Evolutionary conservation across 768 basidiomycete species (phyloP).

Genomic region (button mushroom (Agaricus bisporus)): DNA sequence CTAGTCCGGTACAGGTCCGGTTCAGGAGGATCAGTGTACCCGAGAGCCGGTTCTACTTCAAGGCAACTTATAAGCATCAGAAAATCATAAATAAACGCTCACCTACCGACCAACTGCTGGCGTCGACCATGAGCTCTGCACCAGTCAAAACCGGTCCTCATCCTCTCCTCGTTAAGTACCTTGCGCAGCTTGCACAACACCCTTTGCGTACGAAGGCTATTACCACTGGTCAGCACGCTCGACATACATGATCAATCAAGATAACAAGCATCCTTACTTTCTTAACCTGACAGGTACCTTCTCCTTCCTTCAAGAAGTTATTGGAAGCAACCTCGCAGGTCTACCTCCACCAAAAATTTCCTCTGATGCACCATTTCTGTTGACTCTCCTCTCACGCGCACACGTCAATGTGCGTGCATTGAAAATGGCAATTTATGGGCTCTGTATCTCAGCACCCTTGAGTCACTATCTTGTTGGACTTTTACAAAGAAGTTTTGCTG

Average conservation of each 20-base stretch:
- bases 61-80: background rate
- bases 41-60: slow-evolving; percentile 11
- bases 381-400: slow-evolving; percentile 45
- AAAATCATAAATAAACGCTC: background rate
- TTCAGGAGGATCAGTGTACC: slow-evolving; percentile 1
- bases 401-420: slow-evolving; percentile 67
- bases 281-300: slow-evolving; percentile 31
- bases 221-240: slow-evolving; percentile 50
- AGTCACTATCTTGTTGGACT: slow-evolving; percentile 67
- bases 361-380: slow-evolving; percentile 48
- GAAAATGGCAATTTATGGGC: slow-evolving; percentile 83
- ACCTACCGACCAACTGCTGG: slow-evolving; percentile 3
- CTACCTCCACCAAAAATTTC: slow-evolving; percentile 41
- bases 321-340: slow-evolving; percentile 67
- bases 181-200: slow-evolving; percentile 56
- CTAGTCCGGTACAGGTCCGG: background rate
- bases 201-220: slow-evolving; percentile 78
- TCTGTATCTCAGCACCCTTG: slow-evolving; percentile 78
- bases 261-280: background rate
- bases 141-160: slow-evolving; percentile 22
- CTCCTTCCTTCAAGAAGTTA: slow-evolving; percentile 74
- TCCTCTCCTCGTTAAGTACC: slow-evolving; percentile 63
- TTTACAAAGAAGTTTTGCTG: slow-evolving; percentile 73
- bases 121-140: slow-evolving; percentile 32
- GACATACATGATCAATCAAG: background rate